Evolutionary conservation across 768 basidiomycete genomes (phyloP).

Genomic region (Suillus clintonianus): DNA sequence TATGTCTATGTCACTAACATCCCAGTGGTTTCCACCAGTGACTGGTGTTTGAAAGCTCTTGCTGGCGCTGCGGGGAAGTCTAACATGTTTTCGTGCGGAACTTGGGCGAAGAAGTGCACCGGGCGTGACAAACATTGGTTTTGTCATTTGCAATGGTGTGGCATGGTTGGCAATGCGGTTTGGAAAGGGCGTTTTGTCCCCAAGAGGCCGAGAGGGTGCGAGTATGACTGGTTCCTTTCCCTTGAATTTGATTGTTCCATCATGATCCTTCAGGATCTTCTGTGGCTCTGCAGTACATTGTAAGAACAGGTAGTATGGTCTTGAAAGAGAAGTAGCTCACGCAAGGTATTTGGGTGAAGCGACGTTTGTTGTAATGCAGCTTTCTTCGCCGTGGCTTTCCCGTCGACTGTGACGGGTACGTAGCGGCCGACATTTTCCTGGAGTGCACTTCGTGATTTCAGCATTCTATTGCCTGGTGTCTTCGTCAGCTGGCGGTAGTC

Average conservation of each 20-base stretch:
- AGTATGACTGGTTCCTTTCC: constrained; percentile 17
- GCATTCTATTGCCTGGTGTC: constrained; percentile 56
- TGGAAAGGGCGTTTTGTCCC: constrained; percentile 77
- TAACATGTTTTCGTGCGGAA: constrained; percentile 63
- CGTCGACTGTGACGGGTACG: constrained; percentile 43
- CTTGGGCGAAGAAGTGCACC: constrained; percentile 55
- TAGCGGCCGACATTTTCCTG: constrained; percentile 53
- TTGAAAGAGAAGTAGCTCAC: constrained; percentile 14
- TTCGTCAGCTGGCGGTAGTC: constrained; percentile 36
- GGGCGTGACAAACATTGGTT: constrained; percentile 30
- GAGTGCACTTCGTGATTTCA: constrained; percentile 37
- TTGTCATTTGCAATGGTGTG: constrained; percentile 16
- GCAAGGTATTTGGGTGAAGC: constrained; percentile 28
- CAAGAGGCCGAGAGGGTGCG: constrained; percentile 48
- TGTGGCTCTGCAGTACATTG: neutral
- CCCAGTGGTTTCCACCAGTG: constrained; percentile 72
- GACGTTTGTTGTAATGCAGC: constrained; percentile 35
- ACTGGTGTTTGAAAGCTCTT: constrained; percentile 67
- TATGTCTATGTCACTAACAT: constrained; percentile 61
- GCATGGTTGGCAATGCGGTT: constrained; percentile 47
- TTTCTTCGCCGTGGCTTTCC: constrained; percentile 50
- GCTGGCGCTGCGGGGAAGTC: constrained; percentile 52
- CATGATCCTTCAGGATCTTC: neutral
- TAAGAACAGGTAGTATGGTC: neutral
- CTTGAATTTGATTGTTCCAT: constrained; percentile 16